phyloP scores from a whole-genome alignment of 352 stramenopile genomes.

The Phytopythium mirpurense region DNA sequence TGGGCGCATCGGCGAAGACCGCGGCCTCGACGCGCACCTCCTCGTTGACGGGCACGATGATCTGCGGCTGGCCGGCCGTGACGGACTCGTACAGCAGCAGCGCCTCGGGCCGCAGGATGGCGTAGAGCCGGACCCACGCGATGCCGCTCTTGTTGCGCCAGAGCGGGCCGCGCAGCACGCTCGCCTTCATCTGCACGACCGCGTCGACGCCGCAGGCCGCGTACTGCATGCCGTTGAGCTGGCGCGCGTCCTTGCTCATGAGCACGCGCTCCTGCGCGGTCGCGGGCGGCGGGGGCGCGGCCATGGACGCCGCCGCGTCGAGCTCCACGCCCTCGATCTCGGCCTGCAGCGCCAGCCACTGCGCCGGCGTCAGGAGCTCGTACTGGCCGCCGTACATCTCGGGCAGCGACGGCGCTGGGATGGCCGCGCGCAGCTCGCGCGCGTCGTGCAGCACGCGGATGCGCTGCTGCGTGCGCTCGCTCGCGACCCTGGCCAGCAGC shows the following conservation, averaged over 20 bases:
- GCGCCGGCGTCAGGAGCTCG: conserved; percentile 34
- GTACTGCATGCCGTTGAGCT: conserved; percentile 82
- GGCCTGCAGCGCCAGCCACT: conserved; percentile 65
- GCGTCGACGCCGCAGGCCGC: conserved; percentile 58
- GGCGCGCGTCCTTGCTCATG: conserved; percentile 41
- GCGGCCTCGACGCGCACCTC: conserved; percentile 39
- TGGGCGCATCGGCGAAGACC: conserved; percentile 41
- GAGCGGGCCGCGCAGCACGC: conserved; percentile 57
- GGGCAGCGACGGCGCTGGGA: conserved; percentile 41
- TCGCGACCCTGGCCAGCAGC: conserved; percentile 44
- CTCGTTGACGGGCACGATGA: conserved; percentile 75
- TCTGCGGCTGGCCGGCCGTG: conserved; percentile 47
- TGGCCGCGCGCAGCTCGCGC: conserved; percentile 41
- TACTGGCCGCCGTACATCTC: conserved; percentile 62
- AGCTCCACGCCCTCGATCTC: conserved; percentile 71
- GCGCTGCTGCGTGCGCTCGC: conserved; percentile 36
- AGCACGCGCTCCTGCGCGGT: conserved; percentile 45
- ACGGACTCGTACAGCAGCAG: conserved; percentile 66
- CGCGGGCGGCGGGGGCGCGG: conserved; percentile 6
- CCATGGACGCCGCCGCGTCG: conserved; percentile 11
- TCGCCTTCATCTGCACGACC: conserved; percentile 64
- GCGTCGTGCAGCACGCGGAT: conserved; percentile 43
- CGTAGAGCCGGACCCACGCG: conserved; percentile 68
- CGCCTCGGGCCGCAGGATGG: conserved; percentile 57
- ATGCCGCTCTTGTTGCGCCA: conserved; percentile 67